Evolutionary conservation across 2,329 filamentous ascomycete genomes (phyloP).

Genomic region (Dothideomycetes sp.): DNA sequence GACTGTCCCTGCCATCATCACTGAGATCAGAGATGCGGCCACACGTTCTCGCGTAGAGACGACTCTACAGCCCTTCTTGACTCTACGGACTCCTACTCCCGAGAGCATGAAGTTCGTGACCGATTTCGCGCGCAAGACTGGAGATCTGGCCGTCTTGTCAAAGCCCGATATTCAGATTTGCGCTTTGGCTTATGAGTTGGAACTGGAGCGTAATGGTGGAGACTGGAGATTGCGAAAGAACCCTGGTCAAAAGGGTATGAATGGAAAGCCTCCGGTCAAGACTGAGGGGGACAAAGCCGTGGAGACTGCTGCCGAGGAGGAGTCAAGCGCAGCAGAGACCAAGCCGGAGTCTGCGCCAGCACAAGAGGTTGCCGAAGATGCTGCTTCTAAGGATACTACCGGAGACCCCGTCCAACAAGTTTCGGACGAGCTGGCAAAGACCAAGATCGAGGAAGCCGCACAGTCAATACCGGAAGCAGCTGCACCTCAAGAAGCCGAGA

Average conservation of each 20-base stretch:
- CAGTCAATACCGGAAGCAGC: neutral
- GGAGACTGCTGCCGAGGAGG: neutral
- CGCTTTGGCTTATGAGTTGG: conserved; percentile 87
- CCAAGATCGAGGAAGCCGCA: conserved; percentile 1
- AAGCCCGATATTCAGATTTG: conserved; percentile 81
- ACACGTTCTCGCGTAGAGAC: conserved; percentile 76
- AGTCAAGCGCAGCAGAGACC: neutral
- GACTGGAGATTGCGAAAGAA: conserved; percentile 73
- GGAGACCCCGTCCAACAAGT: conserved; percentile 1
- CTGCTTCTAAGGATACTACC: neutral
- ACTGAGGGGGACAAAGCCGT: conserved; percentile 17
- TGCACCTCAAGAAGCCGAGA: neutral
- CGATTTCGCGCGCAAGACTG: conserved; percentile 80
- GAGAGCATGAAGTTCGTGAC: conserved; percentile 71
- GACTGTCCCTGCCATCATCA: conserved; percentile 76
- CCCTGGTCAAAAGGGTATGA: conserved; percentile 70
- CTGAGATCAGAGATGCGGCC: conserved; percentile 77
- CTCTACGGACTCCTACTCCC: conserved; percentile 61
- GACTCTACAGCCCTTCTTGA: conserved; percentile 76
- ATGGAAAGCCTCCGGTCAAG: conserved; percentile 54
- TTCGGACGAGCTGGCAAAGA: neutral
- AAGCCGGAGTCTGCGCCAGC: conserved; percentile 4
- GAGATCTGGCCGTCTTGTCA: conserved; percentile 81
- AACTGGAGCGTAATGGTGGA: conserved; percentile 81
- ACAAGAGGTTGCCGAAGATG: conserved; percentile 4